Evolutionary conservation across 345 rosid genomes (phyloP).

Genomic region (Noccaea caerulescens): DNA sequence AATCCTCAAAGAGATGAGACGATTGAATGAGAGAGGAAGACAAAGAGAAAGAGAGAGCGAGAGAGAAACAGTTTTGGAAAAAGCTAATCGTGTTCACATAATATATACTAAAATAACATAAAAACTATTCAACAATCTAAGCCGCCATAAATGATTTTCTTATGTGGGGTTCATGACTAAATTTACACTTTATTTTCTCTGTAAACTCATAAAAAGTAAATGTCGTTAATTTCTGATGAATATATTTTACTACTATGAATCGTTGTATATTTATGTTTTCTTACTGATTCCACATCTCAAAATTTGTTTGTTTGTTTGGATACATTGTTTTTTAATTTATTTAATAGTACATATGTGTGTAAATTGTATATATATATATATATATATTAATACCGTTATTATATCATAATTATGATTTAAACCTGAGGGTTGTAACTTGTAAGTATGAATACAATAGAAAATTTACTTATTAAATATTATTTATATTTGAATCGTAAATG

Average conservation of each 20-base stretch:
- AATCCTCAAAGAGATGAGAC: not conserved
- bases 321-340: no score
- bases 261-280: not conserved
- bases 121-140: not conserved
- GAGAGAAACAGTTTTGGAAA: conserved; percentile 24
- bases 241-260: not conserved
- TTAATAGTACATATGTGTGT: no score
- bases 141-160: conserved; percentile 33
- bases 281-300: not conserved
- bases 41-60: not conserved
- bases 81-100: conserved; percentile 21
- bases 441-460: not conserved
- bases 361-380: no score
- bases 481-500: not conserved
- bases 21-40: not conserved
- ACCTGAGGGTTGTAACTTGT: not conserved
- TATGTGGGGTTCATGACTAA: conserved; percentile 27
- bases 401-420: no score
- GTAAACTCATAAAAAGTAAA: not conserved
- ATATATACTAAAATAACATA: not conserved
- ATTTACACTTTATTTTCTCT: not conserved
- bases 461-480: not conserved
- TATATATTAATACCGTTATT: no score
- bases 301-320: no score
- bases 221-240: not conserved